A percentile compares a stretch with the other conserved stretches of the same genome.
Evolutionary conservation across 2,329 filamentous ascomycete genomes (phyloP).

Genomic region (Calonectria fujianensis): DNA sequence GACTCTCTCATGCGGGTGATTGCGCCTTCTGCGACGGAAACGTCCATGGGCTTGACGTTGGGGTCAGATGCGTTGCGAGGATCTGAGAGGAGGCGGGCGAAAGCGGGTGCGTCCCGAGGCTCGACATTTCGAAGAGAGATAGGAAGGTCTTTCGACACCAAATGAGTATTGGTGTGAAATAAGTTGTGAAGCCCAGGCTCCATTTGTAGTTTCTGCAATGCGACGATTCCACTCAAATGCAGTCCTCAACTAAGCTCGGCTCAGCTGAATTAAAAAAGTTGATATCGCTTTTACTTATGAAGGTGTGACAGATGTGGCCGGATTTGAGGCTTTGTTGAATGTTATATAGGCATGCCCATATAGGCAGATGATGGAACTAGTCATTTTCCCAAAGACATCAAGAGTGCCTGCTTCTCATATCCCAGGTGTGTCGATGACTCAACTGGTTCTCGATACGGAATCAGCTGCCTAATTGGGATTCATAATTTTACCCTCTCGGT

Average conservation of each 20-base stretch:
- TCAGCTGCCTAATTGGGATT: conserved; percentile 26
- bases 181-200: conserved; percentile 1
- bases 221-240: background rate
- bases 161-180: conserved; percentile 23
- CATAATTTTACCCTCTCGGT: background rate
- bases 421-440: conserved; percentile 31
- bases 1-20: conserved; percentile 35
- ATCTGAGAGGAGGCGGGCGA: conserved; percentile 36
- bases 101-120: conserved; percentile 17
- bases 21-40: conserved; percentile 9
- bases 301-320: background rate
- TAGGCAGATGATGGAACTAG: background rate
- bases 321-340: too few relatives aligned
- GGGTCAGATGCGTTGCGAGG: conserved; percentile 34
- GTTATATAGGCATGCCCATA: background rate
- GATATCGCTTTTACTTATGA: background rate
- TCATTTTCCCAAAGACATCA: too few relatives aligned
- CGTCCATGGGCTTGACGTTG: conserved; percentile 30
- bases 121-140: conserved; percentile 30
- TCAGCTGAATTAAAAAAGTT: background rate
- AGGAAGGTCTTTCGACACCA: conserved; percentile 16
- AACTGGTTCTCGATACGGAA: background rate
- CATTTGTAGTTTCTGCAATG: background rate
- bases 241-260: background rate
- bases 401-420: background rate